These are phyloP conservation scores for Xylariaceae sp. DNA, from an alignment of 2,329 filamentous ascomycete genomes.

Conservation along the genomic window DNA sequence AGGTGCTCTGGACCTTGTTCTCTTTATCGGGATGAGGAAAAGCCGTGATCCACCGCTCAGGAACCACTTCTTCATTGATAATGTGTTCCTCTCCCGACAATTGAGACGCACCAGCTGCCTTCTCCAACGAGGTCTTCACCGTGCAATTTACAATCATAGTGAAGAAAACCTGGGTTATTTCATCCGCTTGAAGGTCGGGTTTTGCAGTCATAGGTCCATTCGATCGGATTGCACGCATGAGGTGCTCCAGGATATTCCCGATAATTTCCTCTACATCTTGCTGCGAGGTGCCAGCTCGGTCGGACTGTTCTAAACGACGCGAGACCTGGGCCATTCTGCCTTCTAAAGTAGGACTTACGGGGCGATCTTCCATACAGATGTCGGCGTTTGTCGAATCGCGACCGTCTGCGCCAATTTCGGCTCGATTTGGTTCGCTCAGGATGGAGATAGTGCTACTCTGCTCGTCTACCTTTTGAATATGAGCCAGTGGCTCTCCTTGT, in stretches of 20 bases:
- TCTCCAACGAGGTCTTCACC: slow-evolving; percentile 38
- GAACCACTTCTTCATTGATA: slow-evolving; percentile 53
- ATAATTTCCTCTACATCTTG: slow-evolving; percentile 97
- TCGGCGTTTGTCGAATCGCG: slow-evolving; percentile 13
- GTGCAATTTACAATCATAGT: slow-evolving; percentile 58
- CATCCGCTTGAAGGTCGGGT: slow-evolving; percentile 74
- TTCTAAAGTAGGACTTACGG: slow-evolving; percentile 35
- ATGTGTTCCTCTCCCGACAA: slow-evolving; percentile 33
- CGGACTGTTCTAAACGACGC: slow-evolving; percentile 41
- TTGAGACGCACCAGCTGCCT: slow-evolving; percentile 11
- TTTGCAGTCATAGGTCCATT: slow-evolving; percentile 54
- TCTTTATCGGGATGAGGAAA: slow-evolving; percentile 45
- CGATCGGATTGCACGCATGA: slow-evolving; percentile 82
- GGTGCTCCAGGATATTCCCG: slow-evolving; percentile 82
- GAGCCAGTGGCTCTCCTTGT: slow-evolving; percentile 32
- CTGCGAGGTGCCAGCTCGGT: slow-evolving; percentile 59
- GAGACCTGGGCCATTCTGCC: slow-evolving; percentile 35
- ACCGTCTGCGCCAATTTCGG: slow-evolving; percentile 3
- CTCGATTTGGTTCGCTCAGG: background rate
- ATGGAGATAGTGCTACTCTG: background rate
- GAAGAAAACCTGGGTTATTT: slow-evolving; percentile 68
- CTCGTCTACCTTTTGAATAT: slow-evolving; percentile 18
- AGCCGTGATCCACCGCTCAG: slow-evolving; percentile 59
- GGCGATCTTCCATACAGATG: slow-evolving; percentile 20
- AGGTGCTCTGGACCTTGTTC: slow-evolving; percentile 44